Evolutionary conservation across 331 rosid genomes (phyloP).

Genomic region (Malus hybrid): DNA sequence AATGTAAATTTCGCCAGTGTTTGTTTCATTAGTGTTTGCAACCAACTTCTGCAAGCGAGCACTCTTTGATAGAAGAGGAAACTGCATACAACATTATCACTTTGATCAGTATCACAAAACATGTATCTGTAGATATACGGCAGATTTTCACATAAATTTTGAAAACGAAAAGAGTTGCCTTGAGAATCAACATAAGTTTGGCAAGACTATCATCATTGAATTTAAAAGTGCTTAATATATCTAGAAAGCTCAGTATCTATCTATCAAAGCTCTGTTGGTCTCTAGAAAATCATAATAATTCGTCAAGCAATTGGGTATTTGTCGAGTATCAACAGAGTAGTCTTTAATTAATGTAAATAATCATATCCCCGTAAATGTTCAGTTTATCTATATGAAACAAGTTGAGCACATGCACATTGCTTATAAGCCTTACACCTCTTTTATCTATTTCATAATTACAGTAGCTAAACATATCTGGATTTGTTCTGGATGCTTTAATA

Average conservation of each 20-base stretch:
- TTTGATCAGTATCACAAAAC: conserved; percentile 21
- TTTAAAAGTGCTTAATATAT: not conserved
- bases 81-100: conserved; percentile 38
- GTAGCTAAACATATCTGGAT: not conserved
- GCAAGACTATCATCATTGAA: not conserved
- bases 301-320: not conserved
- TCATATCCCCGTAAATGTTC: not conserved
- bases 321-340: not conserved
- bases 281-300: not conserved
- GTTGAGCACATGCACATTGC: not conserved
- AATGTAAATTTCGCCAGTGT: conserved; percentile 52
- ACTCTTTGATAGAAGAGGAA: conserved; percentile 96
- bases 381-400: not conserved
- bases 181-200: not conserved
- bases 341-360: not conserved
- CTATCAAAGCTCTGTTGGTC: not conserved
- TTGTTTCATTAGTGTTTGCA: conserved; percentile 47
- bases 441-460: not conserved
- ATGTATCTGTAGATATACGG: not conserved
- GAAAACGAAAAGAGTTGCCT: conserved; percentile 15
- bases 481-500: not conserved
- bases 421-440: not conserved
- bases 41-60: conserved; percentile 67
- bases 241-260: not conserved
- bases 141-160: conserved; percentile 1